Percentiles rank a stretch among this genome's conserved stretches.
Evolutionary conservation across 2,329 filamentous ascomycete species (phyloP).

Genomic region (Venturiaceae sp.): DNA sequence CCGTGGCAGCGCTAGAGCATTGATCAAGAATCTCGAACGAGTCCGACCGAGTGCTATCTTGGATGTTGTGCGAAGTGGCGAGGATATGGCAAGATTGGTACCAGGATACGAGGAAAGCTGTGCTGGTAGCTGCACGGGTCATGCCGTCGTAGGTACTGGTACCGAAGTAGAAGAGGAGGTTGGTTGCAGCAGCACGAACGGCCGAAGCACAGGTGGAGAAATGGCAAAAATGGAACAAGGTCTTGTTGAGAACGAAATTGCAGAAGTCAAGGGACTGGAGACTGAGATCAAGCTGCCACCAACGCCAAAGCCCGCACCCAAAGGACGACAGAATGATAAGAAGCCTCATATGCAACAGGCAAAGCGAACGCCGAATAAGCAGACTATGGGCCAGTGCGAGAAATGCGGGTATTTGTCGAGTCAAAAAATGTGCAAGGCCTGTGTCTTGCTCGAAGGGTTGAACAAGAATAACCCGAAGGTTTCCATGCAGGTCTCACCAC

Average conservation of each 20-base stretch:
- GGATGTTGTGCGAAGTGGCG: slow-evolving; percentile 88
- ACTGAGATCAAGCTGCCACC: slow-evolving; percentile 11
- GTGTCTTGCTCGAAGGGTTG: slow-evolving; percentile 75
- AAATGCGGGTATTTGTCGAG: slow-evolving; percentile 94
- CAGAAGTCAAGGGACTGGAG: slow-evolving; percentile 34
- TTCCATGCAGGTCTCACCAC: not conserved
- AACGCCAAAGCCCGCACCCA: slow-evolving; percentile 5
- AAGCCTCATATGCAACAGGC: slow-evolving; percentile 14
- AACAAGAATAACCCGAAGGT: slow-evolving; percentile 58
- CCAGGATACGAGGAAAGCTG: slow-evolving; percentile 42
- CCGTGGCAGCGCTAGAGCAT: slow-evolving; percentile 75
- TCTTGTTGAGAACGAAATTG: slow-evolving; percentile 54
- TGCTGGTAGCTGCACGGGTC: slow-evolving; percentile 29
- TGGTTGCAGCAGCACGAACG: slow-evolving; percentile 65
- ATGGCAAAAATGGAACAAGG: slow-evolving; percentile 75
- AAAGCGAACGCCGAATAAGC: slow-evolving; percentile 39
- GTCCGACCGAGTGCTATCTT: slow-evolving; percentile 89
- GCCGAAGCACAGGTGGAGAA: slow-evolving; percentile 58
- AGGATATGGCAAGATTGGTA: slow-evolving; percentile 90
- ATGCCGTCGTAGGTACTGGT: slow-evolving; percentile 20
- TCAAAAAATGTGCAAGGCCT: slow-evolving; percentile 89
- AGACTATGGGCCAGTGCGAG: slow-evolving; percentile 73
- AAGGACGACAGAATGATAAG: slow-evolving; percentile 6
- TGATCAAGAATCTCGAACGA: slow-evolving; percentile 93
- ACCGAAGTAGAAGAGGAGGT: slow-evolving; percentile 44